A percentile compares a stretch with the other conserved stretches of the same genome.
phyloP scores from a whole-genome alignment of 1,284 basidiomycete species.

The Porogramme epimiltina region DNA sequence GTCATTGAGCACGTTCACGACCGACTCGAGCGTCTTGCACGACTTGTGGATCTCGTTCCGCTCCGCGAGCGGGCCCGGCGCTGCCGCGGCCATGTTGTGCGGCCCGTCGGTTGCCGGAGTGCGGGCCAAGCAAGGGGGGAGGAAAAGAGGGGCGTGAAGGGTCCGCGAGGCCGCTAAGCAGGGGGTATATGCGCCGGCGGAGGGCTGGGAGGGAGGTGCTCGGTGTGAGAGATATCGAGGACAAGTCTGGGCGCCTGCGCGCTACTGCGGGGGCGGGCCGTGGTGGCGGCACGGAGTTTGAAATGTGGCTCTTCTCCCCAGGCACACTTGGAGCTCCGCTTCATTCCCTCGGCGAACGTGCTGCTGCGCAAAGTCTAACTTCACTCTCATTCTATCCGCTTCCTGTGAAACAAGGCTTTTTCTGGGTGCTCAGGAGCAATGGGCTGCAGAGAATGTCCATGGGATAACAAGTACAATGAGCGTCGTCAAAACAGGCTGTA shows the following conservation, averaged over 20 bases:
- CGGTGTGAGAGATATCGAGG: background rate
- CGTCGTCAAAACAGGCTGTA: too few species aligned
- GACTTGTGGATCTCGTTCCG: constrained; percentile 75
- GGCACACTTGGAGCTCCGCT: background rate
- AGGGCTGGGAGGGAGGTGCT: too few species aligned
- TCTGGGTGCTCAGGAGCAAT: too few species aligned
- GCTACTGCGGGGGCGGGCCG: constrained; percentile 10
- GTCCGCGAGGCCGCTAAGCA: too few species aligned
- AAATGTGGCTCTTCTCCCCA: background rate
- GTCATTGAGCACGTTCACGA: constrained; percentile 67
- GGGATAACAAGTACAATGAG: too few species aligned
- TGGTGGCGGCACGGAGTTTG: background rate
- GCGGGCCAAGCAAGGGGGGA: background rate
- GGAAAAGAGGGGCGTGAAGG: too few species aligned
- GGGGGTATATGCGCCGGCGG: too few species aligned
- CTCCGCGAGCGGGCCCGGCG: constrained; percentile 40
- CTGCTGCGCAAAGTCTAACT: too few species aligned
- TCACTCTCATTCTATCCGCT: too few species aligned
- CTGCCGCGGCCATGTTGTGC: constrained; percentile 18
- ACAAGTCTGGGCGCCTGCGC: background rate
- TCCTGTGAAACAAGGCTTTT: too few species aligned
- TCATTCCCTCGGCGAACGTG: background rate
- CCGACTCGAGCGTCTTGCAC: constrained; percentile 71
- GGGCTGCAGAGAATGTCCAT: too few species aligned
- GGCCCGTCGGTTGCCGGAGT: too few species aligned